phyloP scores from a whole-genome alignment of 164 flowering plant genomes.

The Annona squamosa region DNA sequence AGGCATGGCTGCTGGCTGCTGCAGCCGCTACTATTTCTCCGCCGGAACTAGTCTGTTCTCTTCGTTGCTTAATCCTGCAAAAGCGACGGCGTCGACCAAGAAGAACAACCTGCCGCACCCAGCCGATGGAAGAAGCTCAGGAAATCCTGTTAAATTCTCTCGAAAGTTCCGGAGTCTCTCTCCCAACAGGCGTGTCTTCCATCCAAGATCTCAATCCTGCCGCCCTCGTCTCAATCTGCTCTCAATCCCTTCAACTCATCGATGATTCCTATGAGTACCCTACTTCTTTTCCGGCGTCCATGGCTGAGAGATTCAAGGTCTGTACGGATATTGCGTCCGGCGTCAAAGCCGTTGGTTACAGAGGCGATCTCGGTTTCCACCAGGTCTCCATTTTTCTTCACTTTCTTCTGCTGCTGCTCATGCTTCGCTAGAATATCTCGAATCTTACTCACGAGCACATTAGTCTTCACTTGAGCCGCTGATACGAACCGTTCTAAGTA shows the following conservation, averaged over 20 bases:
- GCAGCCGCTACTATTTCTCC: too few species aligned
- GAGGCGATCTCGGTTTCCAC: conserved; percentile 57
- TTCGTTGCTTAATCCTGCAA: too few species aligned
- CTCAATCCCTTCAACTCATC: conserved; percentile 45
- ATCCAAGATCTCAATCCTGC: conserved; percentile 36
- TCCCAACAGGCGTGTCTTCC: conserved; percentile 40
- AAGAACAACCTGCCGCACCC: background rate
- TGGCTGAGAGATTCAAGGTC: conserved; percentile 46
- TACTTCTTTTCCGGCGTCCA: conserved; percentile 18
- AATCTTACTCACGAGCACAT: background rate
- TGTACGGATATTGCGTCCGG: conserved; percentile 53
- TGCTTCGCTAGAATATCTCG: background rate
- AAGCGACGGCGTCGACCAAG: background rate
- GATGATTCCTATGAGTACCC: conserved; percentile 36
- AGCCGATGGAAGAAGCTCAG: conserved; percentile 50
- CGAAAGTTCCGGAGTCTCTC: conserved; percentile 33
- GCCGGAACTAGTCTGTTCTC: too few species aligned
- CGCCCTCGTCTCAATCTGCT: conserved; percentile 46
- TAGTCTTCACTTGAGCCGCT: background rate
- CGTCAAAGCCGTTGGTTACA: conserved; percentile 42
- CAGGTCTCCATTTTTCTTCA: conserved; percentile 32
- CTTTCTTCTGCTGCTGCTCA: background rate
- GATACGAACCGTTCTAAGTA: background rate
- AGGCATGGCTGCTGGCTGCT: too few species aligned
- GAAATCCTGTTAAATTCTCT: conserved; percentile 48